A percentile compares a stretch with the other conserved stretches of the same genome.
These are phyloP conservation scores for Amphibolis antarctica DNA, from an alignment of 106 monocot species.

Conservation along the genomic window DNA sequence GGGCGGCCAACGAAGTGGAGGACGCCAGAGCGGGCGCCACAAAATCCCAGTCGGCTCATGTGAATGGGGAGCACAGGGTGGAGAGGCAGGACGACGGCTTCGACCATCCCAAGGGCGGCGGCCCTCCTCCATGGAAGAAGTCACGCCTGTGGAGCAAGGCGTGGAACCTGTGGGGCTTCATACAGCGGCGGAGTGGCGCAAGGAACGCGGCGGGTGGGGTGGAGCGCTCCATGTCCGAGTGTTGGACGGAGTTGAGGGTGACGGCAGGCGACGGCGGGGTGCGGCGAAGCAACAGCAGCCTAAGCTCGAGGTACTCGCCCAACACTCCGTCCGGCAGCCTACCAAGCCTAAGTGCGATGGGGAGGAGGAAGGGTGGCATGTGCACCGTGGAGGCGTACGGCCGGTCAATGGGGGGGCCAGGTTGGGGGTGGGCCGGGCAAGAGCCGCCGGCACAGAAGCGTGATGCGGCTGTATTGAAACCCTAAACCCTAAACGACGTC, in stretches of 20 bases:
- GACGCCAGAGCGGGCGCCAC: conserved; percentile 8
- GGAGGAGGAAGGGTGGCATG: too few relatives aligned
- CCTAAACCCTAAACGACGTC: neutral
- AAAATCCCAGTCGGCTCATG: conserved; percentile 16
- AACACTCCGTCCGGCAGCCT: too few relatives aligned
- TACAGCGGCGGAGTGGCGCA: conserved; percentile 1
- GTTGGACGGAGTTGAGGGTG: neutral
- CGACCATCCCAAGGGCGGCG: conserved; percentile 27
- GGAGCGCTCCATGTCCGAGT: conserved; percentile 3
- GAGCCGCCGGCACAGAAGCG: neutral
- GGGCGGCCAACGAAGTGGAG: conserved; percentile 10
- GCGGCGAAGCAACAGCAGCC: conserved; percentile 10
- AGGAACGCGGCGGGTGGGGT: neutral
- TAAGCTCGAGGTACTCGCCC: conserved; percentile 10
- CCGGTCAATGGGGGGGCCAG: too few relatives aligned
- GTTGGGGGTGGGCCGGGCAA: too few relatives aligned
- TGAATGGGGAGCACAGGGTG: conserved; percentile 20
- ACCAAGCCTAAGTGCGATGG: too few relatives aligned
- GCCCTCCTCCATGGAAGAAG: conserved; percentile 21
- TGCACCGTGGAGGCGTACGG: too few relatives aligned
- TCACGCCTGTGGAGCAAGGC: conserved; percentile 48
- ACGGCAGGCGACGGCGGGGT: neutral
- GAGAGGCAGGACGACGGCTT: conserved; percentile 47
- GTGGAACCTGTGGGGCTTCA: conserved; percentile 71
- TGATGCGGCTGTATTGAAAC: conserved; percentile 8